A percentile compares a stretch with the other conserved stretches of the same genome.
These are phyloP conservation scores for Citrullus mucosospermus DNA, from an alignment of 306 rosid species.

Conservation along the genomic window DNA sequence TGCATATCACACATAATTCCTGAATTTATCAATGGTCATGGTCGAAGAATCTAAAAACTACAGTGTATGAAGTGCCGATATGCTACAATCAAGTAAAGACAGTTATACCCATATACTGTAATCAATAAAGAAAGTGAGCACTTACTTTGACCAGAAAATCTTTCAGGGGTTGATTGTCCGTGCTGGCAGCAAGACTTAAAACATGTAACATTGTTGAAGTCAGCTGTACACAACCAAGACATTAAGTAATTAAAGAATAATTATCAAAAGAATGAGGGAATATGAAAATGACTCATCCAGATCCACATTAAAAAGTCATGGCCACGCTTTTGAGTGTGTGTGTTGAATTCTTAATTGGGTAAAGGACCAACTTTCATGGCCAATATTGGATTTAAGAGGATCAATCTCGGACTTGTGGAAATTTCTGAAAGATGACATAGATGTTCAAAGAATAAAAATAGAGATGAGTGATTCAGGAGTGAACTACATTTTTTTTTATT, in stretches of 20 bases:
- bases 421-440: background rate
- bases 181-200: constrained; percentile 51
- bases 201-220: constrained; percentile 78
- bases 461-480: background rate
- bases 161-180: constrained; percentile 45
- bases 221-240: constrained; percentile 33
- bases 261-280: background rate
- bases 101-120: background rate
- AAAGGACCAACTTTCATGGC: background rate
- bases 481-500: background rate
- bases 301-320: background rate
- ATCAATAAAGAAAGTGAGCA: background rate
- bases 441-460: background rate
- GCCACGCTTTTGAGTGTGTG: background rate
- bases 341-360: background rate
- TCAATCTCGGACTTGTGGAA: background rate
- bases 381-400: background rate
- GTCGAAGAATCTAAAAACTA: background rate
- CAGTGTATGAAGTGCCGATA: background rate
- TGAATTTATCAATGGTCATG: background rate
- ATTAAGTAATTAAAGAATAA: background rate
- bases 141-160: constrained; percentile 74
- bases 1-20: background rate
- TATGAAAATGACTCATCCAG: background rate
- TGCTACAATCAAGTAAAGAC: background rate